Evolutionary conservation across 352 stramenopile species (phyloP), one percentile per base, ranked within the genome.

Genomic region (Phytophthora pini): DNA sequence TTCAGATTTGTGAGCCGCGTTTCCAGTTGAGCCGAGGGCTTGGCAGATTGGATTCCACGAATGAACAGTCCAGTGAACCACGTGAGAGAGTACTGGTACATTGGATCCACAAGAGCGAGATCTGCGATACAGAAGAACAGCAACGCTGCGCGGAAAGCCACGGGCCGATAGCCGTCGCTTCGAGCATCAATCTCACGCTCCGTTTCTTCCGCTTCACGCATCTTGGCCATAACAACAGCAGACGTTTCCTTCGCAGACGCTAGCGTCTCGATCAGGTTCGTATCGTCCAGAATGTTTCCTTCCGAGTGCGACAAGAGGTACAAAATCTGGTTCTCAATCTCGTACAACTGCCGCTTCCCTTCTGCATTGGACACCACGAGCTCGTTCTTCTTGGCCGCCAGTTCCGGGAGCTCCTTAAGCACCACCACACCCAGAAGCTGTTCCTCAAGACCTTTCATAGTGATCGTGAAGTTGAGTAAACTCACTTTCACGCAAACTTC

Each of bases 1-100:
- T 97, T 98, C 15, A 98, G 76, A 63, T 95, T 93, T 22, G 78
- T 78, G 13, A 98, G 71, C 0, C 93, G 76, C 56, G 89, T 76
- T 20, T 92, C 84, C 0, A 98, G 74, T 20, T 83, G 22, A 71
- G 79, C 22, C 77, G 78, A 55, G 61, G 81, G 70, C 81, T 66
- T 94, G 2, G 92, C 91, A 5, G 84, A 74, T 59, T 89, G 83
- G 43, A 97, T 97, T 13, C 87, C 87, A 45, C 90, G 89, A 11
- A 98, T 77, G 74, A 98, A 98, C n/a, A 98, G 70, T 7, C 79
- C 79, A 2, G 89, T 96, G 59, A 98, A 98, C 92, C 91, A 98
- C 53, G 95, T 92, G 29, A 98, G 73, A 13, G 87, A 97, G 70
- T 98, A 98, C 68, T 98, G 85, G 49, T 96, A 96, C 87, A 96